Evolutionary conservation across 164 flowering plant genomes (phyloP).

Genomic region (Nymphaea colorata): DNA sequence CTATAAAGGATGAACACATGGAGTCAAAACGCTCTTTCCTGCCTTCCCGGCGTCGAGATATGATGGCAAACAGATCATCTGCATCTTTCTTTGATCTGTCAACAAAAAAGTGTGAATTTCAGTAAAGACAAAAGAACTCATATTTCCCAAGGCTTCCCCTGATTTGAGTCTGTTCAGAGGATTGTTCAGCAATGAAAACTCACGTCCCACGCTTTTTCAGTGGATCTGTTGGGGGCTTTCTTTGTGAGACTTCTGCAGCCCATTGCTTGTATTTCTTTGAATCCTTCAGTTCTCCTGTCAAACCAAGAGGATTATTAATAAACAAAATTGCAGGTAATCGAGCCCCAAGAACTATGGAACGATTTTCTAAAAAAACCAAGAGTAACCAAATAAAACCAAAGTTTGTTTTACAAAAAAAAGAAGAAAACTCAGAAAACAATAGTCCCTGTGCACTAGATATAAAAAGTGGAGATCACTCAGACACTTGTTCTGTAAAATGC

Average conservation of each 20-base stretch:
- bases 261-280: constrained; percentile 70
- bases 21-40: constrained; percentile 68
- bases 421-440: too few relatives aligned
- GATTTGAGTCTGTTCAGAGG: too few relatives aligned
- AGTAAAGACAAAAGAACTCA: background rate
- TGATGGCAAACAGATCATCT: constrained; percentile 62
- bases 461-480: too few relatives aligned
- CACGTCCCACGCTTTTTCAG: constrained; percentile 40
- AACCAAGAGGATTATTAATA: background rate
- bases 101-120: background rate
- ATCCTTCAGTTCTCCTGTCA: constrained; percentile 56
- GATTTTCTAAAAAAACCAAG: too few relatives aligned
- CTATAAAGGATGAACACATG: constrained; percentile 61
- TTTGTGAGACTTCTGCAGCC: constrained; percentile 64
- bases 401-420: too few relatives aligned
- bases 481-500: background rate
- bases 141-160: background rate
- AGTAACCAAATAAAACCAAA: too few relatives aligned
- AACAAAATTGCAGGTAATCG: too few relatives aligned
- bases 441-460: too few relatives aligned
- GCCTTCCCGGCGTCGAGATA: constrained; percentile 62
- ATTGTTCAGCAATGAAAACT: constrained; percentile 6
- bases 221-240: constrained; percentile 73
- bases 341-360: too few relatives aligned
- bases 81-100: constrained; percentile 46